A percentile compares a stretch with the other conserved stretches of the same genome.
Conservation (phyloP, 2,329 filamentous ascomycete genomes). For the Botryotinia narcissicola region DNA sequence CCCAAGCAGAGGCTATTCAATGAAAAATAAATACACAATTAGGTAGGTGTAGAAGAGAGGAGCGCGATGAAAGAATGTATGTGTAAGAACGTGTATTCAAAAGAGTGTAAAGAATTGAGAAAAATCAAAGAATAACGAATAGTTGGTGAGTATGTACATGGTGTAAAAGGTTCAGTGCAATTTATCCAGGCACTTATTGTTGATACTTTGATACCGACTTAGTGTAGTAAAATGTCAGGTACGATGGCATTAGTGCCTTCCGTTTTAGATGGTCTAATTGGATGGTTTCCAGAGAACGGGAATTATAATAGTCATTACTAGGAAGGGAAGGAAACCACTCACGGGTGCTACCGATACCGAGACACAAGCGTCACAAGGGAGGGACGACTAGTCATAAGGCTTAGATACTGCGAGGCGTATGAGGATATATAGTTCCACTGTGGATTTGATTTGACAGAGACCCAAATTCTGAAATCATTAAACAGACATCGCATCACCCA, state of each 20-base stretch:
- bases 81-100: background rate
- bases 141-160: background rate
- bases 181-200: background rate
- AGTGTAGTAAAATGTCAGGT: background rate
- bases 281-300: background rate
- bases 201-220: background rate
- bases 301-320: background rate
- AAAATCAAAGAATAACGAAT: background rate
- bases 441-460: background rate
- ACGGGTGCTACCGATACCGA: background rate
- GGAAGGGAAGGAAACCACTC: background rate
- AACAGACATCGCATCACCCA: background rate
- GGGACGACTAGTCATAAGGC: background rate
- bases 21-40: background rate
- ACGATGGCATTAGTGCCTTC: background rate
- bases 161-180: background rate
- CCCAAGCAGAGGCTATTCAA: background rate
- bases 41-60: background rate
- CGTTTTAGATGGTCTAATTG: background rate
- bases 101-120: background rate
- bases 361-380: background rate
- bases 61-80: background rate
- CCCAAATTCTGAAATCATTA: background rate
- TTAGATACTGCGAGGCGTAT: background rate
- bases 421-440: background rate